A percentile compares a stretch with the other conserved stretches of the same genome.
Conservation (phyloP, 2,329 filamentous ascomycete genomes). For the Ilyonectria sp. region DNA sequence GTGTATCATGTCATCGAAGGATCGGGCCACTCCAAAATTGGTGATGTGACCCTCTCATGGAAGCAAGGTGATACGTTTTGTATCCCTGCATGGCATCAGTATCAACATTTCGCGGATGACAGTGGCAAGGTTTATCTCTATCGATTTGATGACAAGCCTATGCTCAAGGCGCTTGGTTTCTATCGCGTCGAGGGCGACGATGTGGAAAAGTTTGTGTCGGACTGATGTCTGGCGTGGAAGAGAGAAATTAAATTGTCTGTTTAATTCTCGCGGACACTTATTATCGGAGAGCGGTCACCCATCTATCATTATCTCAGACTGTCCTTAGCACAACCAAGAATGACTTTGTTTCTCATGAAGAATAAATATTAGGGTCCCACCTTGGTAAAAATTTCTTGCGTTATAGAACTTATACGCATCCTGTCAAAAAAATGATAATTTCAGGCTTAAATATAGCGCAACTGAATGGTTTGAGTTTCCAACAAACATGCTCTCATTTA, state of each 20-base stretch:
- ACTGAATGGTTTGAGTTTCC: too few relatives aligned
- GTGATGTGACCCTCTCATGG: constrained; percentile 58
- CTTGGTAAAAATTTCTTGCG: too few relatives aligned
- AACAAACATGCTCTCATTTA: too few relatives aligned
- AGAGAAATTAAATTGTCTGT: background rate
- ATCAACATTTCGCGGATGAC: constrained; percentile 61
- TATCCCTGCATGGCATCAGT: constrained; percentile 66
- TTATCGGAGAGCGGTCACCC: too few relatives aligned
- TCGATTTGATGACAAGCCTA: constrained; percentile 69
- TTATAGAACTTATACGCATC: too few relatives aligned
- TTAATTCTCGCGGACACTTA: background rate
- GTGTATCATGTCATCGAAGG: constrained; percentile 69
- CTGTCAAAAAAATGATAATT: too few relatives aligned
- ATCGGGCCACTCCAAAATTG: constrained; percentile 58
- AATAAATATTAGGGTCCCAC: too few relatives aligned
- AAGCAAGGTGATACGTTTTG: constrained; percentile 68
- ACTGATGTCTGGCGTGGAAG: background rate
- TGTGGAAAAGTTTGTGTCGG: constrained; percentile 34
- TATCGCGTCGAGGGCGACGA: constrained; percentile 47
- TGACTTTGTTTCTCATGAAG: too few relatives aligned
- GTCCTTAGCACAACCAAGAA: too few relatives aligned
- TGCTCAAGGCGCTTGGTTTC: constrained; percentile 66
- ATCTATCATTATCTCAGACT: too few relatives aligned
- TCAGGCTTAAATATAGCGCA: too few relatives aligned
- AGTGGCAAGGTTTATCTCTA: constrained; percentile 63